Percentiles rank a stretch among this genome's conserved stretches.
These are phyloP conservation scores for Aspergillus quadricinctus DNA, from an alignment of 2,329 filamentous ascomycete genomes.

Conservation along the genomic window DNA sequence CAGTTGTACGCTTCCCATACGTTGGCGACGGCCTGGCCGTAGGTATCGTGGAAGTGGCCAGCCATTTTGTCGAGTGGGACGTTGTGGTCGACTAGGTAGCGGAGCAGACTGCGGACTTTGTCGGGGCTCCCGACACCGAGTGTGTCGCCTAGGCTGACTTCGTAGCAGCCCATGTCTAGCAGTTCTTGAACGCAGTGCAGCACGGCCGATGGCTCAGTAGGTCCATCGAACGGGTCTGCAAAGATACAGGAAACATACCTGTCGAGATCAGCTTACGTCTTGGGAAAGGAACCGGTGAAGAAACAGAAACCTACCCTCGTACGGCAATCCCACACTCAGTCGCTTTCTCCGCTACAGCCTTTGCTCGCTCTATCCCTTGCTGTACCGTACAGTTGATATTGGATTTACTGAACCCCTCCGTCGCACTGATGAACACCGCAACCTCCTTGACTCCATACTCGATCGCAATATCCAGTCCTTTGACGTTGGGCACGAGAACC, in stretches of 20 bases:
- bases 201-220: slow-evolving; percentile 47
- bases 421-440: slow-evolving; percentile 41
- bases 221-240: slow-evolving; percentile 48
- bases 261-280: not conserved
- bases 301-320: slow-evolving; percentile 25
- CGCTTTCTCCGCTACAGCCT: slow-evolving; percentile 28
- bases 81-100: slow-evolving; percentile 40
- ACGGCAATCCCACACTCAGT: slow-evolving; percentile 24
- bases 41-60: slow-evolving; percentile 87
- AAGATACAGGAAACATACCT: slow-evolving; percentile 42
- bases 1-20: slow-evolving; percentile 71
- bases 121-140: slow-evolving; percentile 74
- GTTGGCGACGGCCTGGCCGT: slow-evolving; percentile 80
- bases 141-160: slow-evolving; percentile 86
- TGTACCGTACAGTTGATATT: slow-evolving; percentile 42
- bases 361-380: slow-evolving; percentile 33
- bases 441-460: slow-evolving; percentile 33
- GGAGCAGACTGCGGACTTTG: slow-evolving; percentile 29
- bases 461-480: slow-evolving; percentile 55
- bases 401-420: slow-evolving; percentile 40
- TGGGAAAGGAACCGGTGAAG: not conserved
- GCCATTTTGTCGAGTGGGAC: slow-evolving; percentile 68
- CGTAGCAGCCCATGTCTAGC: slow-evolving; percentile 82
- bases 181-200: slow-evolving; percentile 54
- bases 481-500: slow-evolving; percentile 40